Evolutionary conservation across 2,329 filamentous ascomycete genomes (phyloP).

Genomic region (Rutstroemia sp.): DNA sequence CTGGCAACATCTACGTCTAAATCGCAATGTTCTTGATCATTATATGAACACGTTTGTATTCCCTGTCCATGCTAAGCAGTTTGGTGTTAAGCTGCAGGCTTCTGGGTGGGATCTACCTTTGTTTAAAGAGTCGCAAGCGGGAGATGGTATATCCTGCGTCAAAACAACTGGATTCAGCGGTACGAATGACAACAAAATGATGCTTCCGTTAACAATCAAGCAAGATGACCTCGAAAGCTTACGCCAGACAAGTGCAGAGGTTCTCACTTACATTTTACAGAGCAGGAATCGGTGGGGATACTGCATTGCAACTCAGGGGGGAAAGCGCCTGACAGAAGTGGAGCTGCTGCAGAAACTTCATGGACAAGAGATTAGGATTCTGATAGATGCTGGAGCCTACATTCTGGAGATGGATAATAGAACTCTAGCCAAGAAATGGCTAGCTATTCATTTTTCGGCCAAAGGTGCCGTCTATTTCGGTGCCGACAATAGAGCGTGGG

Average conservation of each 20-base stretch:
- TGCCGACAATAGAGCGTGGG: constrained; percentile 12
- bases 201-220: constrained; percentile 53
- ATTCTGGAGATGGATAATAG: constrained; percentile 52
- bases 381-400: constrained; percentile 59
- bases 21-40: constrained; percentile 47
- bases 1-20: constrained; percentile 42
- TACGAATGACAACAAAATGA: constrained; percentile 56
- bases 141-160: constrained; percentile 18
- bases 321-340: constrained; percentile 37
- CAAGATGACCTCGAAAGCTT: constrained; percentile 53
- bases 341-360: constrained; percentile 32
- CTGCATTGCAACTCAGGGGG: constrained; percentile 34
- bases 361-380: constrained; percentile 37
- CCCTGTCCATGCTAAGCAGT: constrained; percentile 56
- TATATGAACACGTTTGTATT: constrained; percentile 60
- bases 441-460: constrained; percentile 13
- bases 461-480: constrained; percentile 15
- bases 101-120: constrained; percentile 63
- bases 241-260: constrained; percentile 54
- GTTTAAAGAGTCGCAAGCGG: constrained; percentile 25
- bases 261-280: constrained; percentile 50
- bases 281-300: constrained; percentile 35
- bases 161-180: constrained; percentile 63
- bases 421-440: constrained; percentile 17
- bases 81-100: constrained; percentile 52